Percentiles rank a stretch among this genome's conserved stretches.
Evolutionary conservation across 2,329 filamentous ascomycete species (phyloP).

Genomic region (Atkinsonella hypoxylon): DNA sequence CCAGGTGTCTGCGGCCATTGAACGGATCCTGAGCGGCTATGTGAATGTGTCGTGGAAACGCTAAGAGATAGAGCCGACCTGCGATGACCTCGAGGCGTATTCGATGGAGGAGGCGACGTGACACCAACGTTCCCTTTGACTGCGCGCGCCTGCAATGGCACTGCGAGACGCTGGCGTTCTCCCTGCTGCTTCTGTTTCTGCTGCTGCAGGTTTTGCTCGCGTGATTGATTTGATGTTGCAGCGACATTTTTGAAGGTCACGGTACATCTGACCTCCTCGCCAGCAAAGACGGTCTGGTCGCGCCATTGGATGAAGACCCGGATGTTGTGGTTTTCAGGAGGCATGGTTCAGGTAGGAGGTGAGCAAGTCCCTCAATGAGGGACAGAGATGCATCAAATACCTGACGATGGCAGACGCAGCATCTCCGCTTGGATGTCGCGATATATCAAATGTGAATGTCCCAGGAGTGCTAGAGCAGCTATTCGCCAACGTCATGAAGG

Average conservation of each 20-base stretch:
- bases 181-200: conserved; percentile 14
- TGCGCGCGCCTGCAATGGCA: conserved; percentile 30
- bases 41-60: conserved; percentile 32
- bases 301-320: conserved; percentile 94
- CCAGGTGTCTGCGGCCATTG: conserved; percentile 31
- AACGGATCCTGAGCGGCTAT: conserved; percentile 33
- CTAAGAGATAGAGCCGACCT: conserved; percentile 53
- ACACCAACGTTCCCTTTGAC: conserved; percentile 31
- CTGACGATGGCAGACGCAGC: conserved; percentile 17
- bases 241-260: conserved; percentile 91
- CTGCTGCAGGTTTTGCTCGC: conserved; percentile 11
- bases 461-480: not conserved
- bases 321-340: conserved; percentile 53
- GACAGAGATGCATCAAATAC: conserved; percentile 16
- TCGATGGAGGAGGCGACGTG: conserved; percentile 30
- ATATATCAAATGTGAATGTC: not conserved
- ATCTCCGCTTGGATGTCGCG: conserved; percentile 16
- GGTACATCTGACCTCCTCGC: conserved; percentile 88
- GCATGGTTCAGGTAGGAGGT: conserved; percentile 27
- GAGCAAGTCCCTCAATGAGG: conserved; percentile 17
- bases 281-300: conserved; percentile 88
- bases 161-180: conserved; percentile 27
- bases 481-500: conserved; percentile 7
- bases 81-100: conserved; percentile 44
- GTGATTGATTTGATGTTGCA: conserved; percentile 26